Conservation (phyloP, 169 alveolate species). For the Plasmodium cynomolgi region DNA sequence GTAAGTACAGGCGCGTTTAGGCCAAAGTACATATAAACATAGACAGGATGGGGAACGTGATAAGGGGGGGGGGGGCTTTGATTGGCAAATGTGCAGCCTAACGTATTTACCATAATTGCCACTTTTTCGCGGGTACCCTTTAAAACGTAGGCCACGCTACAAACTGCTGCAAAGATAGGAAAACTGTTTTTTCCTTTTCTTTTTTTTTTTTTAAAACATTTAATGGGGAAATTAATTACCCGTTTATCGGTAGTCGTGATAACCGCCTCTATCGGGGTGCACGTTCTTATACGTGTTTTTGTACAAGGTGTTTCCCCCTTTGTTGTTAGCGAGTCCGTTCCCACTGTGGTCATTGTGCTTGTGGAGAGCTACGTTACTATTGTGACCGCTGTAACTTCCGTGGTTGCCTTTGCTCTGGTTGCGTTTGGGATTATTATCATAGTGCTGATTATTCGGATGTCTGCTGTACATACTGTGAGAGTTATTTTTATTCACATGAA, state of each 20-base stretch:
- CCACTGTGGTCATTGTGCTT: neutral
- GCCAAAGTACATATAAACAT: neutral
- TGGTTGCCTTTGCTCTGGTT: neutral
- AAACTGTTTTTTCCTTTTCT: neutral
- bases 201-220: neutral
- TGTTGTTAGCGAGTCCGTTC: neutral
- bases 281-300: neutral
- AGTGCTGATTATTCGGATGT: neutral
- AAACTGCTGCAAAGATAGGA: neutral
- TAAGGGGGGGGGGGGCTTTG: neutral
- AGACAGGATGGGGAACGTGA: neutral
- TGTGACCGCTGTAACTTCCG: neutral
- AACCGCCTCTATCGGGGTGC: neutral
- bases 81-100: neutral
- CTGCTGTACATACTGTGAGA: neutral
- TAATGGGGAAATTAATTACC: neutral
- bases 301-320: neutral
- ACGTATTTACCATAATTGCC: neutral
- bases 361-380: neutral
- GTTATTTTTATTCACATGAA: neutral
- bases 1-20: neutral
- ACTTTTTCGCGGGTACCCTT: neutral
- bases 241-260: neutral
- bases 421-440: neutral
- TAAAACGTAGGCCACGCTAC: neutral